phyloP scores from a whole-genome alignment of 2,329 filamentous ascomycete species.

The Mycosphaerella arachidis region DNA sequence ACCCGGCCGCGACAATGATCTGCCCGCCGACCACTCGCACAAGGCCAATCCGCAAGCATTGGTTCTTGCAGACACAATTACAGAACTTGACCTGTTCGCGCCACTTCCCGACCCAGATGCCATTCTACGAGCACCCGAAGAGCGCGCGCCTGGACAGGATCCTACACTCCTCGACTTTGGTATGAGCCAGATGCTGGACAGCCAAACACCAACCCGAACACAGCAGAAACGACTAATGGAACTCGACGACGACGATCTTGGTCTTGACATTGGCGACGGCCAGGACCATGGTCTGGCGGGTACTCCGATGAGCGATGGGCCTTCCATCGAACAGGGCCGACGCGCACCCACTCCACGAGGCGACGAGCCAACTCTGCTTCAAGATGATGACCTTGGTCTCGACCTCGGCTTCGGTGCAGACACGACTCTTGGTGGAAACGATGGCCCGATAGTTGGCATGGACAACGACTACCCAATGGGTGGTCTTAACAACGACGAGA shows the following conservation, averaged over 20 bases:
- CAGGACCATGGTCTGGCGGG: constrained; percentile 35
- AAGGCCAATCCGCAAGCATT: constrained; percentile 79
- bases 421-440: constrained; percentile 28
- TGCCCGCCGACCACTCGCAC: constrained; percentile 72
- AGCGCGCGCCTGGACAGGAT: constrained; percentile 35
- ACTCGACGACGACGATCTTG: constrained; percentile 56
- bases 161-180: constrained; percentile 51
- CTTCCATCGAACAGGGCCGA: constrained; percentile 83
- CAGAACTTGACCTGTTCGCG: constrained; percentile 81
- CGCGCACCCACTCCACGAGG: constrained; percentile 62
- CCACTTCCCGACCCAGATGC: constrained; percentile 77
- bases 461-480: constrained; percentile 43
- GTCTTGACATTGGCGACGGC: constrained; percentile 62
- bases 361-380: constrained; percentile 55
- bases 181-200: constrained; percentile 68
- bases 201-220: constrained; percentile 27
- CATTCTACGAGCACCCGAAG: constrained; percentile 51
- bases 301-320: constrained; percentile 25
- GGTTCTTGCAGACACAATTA: constrained; percentile 86
- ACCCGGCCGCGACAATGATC: constrained; percentile 85
- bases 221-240: constrained; percentile 24
- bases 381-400: constrained; percentile 54
- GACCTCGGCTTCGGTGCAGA: constrained; percentile 40
- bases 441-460: constrained; percentile 22
- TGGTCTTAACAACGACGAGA: constrained; percentile 36